Conservation (phyloP, 352 stramenopile species). For the Globisporangium rhizosaccharum region DNA sequence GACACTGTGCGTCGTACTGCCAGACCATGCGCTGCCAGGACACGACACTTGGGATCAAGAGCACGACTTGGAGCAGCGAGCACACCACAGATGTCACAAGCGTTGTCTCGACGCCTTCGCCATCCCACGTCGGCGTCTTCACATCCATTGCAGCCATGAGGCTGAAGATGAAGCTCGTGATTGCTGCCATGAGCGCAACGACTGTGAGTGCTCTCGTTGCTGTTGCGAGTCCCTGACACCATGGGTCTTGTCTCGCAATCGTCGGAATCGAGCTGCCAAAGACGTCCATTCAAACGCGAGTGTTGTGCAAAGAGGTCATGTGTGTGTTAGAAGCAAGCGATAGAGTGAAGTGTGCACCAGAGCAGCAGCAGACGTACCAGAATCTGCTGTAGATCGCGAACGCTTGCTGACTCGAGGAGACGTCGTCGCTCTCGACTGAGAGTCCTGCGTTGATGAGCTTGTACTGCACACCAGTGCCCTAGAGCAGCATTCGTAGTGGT, state of each 20-base stretch:
- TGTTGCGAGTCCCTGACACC: conserved; percentile 51
- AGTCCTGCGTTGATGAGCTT: conserved; percentile 78
- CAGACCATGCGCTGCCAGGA: conserved; percentile 56
- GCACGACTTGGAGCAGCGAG: conserved; percentile 37
- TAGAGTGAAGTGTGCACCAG: neutral
- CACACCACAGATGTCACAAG: conserved; percentile 48
- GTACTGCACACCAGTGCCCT: conserved; percentile 72
- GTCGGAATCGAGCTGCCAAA: conserved; percentile 26
- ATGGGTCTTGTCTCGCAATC: conserved; percentile 44
- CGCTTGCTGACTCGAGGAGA: conserved; percentile 15
- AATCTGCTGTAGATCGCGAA: conserved; percentile 29
- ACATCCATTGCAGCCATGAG: conserved; percentile 44
- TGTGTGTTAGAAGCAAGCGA: neutral
- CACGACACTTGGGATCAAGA: conserved; percentile 41
- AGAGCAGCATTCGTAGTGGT: neutral
- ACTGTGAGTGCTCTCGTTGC: conserved; percentile 41
- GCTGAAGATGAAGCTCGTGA: conserved; percentile 49
- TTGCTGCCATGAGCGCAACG: conserved; percentile 45
- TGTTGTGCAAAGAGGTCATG: neutral
- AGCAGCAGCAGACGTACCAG: conserved; percentile 21
- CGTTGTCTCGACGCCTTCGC: conserved; percentile 54
- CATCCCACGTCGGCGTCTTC: conserved; percentile 72
- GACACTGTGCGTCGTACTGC: conserved; percentile 41
- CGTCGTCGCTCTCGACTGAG: conserved; percentile 25
- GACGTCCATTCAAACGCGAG: neutral